Conservation (phyloP, 1,139 yeast genomes). For the Wickerhamiella pararugosa region DNA sequence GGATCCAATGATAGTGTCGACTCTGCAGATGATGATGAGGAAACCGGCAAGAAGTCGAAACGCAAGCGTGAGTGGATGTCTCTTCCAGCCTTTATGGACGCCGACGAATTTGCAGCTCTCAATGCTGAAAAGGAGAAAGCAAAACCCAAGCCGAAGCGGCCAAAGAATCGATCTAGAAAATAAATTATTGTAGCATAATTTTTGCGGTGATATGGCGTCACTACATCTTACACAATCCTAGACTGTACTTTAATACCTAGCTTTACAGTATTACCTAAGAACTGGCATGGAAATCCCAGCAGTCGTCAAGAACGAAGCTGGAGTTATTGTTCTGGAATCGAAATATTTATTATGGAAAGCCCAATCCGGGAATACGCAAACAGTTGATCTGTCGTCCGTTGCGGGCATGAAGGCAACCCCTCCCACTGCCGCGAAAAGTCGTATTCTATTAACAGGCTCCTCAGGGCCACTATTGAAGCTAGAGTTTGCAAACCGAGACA, state of each 20-base stretch:
- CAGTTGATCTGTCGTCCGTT: constrained; percentile 10
- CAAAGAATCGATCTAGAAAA: constrained; percentile 1
- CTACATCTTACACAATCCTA: no score
- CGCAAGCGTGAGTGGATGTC: constrained; percentile 16
- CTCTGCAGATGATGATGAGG: constrained; percentile 19
- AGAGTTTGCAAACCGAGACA: constrained; percentile 12
- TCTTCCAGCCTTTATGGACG: constrained; percentile 16
- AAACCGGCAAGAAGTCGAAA: constrained; percentile 8
- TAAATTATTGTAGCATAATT: neutral
- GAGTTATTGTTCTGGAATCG: constrained; percentile 8
- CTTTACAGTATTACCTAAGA: no score
- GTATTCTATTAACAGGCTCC: constrained; percentile 14
- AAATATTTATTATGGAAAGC: constrained; percentile 11
- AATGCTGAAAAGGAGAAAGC: constrained; percentile 1
- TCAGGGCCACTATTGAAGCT: constrained; percentile 11
- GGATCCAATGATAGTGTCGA: constrained; percentile 25
- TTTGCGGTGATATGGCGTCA: no score
- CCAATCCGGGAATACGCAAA: constrained; percentile 1
- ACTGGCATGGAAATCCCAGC: constrained; percentile 10
- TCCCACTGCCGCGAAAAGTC: constrained; percentile 16
- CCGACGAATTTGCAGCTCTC: constrained; percentile 15
- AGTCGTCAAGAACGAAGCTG: constrained; percentile 14
- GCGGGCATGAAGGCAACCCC: constrained; percentile 19
- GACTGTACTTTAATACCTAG: no score
- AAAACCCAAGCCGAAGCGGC: neutral